Evolutionary conservation across 352 stramenopile genomes (phyloP), one percentile per base, ranked within the genome.

Genomic region (Aphanomyces invadans): DNA sequence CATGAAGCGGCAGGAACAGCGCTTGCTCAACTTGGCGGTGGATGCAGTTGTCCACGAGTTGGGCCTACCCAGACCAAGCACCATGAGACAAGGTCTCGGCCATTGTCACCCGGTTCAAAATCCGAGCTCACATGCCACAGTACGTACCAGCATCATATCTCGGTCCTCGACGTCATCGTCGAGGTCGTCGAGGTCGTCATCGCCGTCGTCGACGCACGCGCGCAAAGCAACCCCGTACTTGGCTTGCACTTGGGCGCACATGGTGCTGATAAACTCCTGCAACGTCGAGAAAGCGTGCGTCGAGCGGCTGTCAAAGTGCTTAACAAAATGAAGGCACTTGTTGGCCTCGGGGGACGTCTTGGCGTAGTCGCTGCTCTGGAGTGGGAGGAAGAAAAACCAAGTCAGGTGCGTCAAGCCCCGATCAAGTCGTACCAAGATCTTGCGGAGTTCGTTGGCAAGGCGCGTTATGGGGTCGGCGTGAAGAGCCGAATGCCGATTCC

Each of bases 21-120:
- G 89, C 73, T 67, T 95, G 84, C 74, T 95, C 86, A 3, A 95
- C 81, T 60, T 95, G 85, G 11, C 53, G 46, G 25, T 68, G 46
- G 56, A 62, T 68, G 25, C 65, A 71, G 19, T 52, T 17, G 38
- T 59, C 19, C n/a, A 65, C 25, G 7, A 38, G 26, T 3, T 61
- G 57, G 19, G 62, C 39, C 81, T 31, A 31, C 46, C n/a, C 46
- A 31, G 1, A 54, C 21, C 44, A 52, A 52, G 38, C 9, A 9
- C 9, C 38, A 45, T 45, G 38, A 17, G 9, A 45, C 38, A 17
- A 45, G 9, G 38, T 17, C 38, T 45, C 17, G 38, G n/a, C n/a
- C n/a, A n/a, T n/a, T n/a, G n/a, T n/a, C n/a, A n/a, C n/a, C n/a
- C n/a, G n/a, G n/a, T n/a, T n/a, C n/a, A n/a, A n/a, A n/a, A n/a